phyloP scores from a whole-genome alignment of 2,329 filamentous ascomycete genomes.

The Arthrobotrys megalospora region DNA sequence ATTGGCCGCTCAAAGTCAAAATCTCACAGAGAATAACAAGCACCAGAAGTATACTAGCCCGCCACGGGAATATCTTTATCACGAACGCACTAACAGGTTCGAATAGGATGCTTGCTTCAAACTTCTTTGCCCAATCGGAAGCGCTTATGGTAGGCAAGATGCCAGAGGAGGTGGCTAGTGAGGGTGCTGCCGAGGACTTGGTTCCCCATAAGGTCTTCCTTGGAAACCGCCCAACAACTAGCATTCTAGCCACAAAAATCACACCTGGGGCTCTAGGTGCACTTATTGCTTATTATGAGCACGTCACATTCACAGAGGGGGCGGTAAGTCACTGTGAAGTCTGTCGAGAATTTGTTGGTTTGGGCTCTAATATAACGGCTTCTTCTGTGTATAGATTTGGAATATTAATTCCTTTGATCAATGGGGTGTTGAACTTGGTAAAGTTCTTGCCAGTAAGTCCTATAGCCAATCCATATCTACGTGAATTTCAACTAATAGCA shows the following conservation, averaged over 20 bases:
- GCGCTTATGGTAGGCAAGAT: constrained; percentile 93
- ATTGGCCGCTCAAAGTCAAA: constrained; percentile 94
- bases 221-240: constrained; percentile 96
- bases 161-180: constrained; percentile 81
- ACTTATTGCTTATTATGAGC: constrained; percentile 98
- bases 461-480: background rate
- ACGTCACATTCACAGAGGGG: constrained; percentile 97
- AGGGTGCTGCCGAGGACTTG: constrained; percentile 80
- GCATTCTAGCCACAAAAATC: constrained; percentile 92
- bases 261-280: constrained; percentile 94
- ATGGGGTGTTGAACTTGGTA: constrained; percentile 99
- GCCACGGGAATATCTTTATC: background rate
- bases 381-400: constrained; percentile 74
- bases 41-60: constrained; percentile 80
- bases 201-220: constrained; percentile 99
- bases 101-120: constrained; percentile 82
- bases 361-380: constrained; percentile 11
- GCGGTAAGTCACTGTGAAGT: constrained; percentile 69
- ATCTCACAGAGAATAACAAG: constrained; percentile 90
- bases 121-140: constrained; percentile 91
- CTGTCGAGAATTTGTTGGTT: background rate
- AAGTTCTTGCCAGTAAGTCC: constrained; percentile 88
- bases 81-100: constrained; percentile 43
- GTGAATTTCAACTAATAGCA: background rate
- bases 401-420: constrained; percentile 99